A percentile compares a stretch with the other conserved stretches of the same genome.
These are phyloP conservation scores for Sphaerobolus stellatus DNA, from an alignment of 1,284 basidiomycete genomes.

Conservation along the genomic window DNA sequence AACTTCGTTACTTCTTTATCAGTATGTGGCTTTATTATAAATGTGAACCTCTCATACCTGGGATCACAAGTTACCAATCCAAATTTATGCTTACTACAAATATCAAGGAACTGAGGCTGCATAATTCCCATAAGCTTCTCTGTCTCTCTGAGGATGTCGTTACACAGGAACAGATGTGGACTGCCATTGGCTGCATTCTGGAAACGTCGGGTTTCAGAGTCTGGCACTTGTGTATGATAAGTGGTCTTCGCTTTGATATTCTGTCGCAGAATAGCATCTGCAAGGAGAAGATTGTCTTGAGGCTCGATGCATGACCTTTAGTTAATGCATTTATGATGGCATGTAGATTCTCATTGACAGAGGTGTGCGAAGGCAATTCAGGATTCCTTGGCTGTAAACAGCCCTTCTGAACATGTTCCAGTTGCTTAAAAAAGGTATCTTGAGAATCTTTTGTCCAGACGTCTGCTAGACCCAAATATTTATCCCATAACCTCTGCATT, in stretches of 20 bases:
- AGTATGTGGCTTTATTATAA: no score
- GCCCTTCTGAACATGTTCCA: neutral
- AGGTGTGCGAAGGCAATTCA: neutral
- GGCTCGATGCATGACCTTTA: neutral
- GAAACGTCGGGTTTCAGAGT: neutral
- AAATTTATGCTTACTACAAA: no score
- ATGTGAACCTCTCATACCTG: no score
- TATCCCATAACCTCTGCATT: neutral
- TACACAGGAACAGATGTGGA: constrained; percentile 1
- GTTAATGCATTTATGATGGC: neutral
- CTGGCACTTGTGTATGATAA: neutral
- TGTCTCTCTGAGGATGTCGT: neutral
- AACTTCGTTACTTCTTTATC: no score
- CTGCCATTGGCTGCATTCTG: neutral
- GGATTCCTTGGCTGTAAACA: neutral
- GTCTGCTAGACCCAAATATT: neutral
- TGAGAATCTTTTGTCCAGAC: neutral
- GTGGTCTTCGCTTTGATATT: neutral
- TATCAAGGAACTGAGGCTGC: no score
- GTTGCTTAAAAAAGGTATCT: neutral
- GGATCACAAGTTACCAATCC: no score
- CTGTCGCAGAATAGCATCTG: neutral
- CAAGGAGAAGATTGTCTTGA: neutral
- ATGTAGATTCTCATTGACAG: constrained; percentile 2
- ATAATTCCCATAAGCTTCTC: neutral